These are phyloP conservation scores for Thalassiosira sp. DNA, from an alignment of 352 stramenopile genomes.

Conservation along the genomic window DNA sequence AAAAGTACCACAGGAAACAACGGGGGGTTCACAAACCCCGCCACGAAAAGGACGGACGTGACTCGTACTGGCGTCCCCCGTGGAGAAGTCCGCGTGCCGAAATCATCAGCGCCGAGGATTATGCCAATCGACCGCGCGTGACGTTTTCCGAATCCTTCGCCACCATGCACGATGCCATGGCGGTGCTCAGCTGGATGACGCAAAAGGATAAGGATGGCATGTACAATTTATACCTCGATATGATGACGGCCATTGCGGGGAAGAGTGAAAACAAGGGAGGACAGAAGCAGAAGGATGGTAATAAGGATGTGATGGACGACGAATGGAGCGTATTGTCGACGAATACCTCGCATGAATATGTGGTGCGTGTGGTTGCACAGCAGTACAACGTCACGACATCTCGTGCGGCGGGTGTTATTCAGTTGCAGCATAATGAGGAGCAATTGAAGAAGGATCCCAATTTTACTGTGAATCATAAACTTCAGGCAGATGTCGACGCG, in stretches of 20 bases:
- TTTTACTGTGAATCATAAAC: constrained; percentile 49
- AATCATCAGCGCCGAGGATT: constrained; percentile 73
- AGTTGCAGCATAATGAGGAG: constrained; percentile 76
- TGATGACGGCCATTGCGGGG: constrained; percentile 54
- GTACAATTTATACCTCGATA: constrained; percentile 69
- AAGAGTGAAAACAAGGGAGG: too few species aligned
- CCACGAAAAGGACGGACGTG: constrained; percentile 36
- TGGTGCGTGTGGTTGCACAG: constrained; percentile 67
- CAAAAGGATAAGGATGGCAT: constrained; percentile 54
- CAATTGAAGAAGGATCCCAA: constrained; percentile 61
- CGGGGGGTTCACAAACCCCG: constrained; percentile 12
- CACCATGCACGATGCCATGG: constrained; percentile 68
- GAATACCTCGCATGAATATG: constrained; percentile 77
- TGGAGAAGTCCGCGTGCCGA: constrained; percentile 43
- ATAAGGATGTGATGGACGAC: constrained; percentile 19
- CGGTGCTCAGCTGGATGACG: constrained; percentile 66
- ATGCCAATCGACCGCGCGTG: constrained; percentile 66
- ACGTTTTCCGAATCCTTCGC: constrained; percentile 69
- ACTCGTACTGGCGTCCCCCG: constrained; percentile 67
- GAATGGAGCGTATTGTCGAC: constrained; percentile 29
- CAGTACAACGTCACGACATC: constrained; percentile 67
- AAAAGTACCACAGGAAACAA: constrained; percentile 1
- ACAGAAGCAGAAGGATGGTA: too few species aligned
- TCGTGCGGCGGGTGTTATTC: constrained; percentile 66
- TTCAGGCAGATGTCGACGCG: constrained; percentile 39